Base-by-base conservation (phyloP, 1,139 yeast genomes). In the Pneumocystis canis region DNA sequence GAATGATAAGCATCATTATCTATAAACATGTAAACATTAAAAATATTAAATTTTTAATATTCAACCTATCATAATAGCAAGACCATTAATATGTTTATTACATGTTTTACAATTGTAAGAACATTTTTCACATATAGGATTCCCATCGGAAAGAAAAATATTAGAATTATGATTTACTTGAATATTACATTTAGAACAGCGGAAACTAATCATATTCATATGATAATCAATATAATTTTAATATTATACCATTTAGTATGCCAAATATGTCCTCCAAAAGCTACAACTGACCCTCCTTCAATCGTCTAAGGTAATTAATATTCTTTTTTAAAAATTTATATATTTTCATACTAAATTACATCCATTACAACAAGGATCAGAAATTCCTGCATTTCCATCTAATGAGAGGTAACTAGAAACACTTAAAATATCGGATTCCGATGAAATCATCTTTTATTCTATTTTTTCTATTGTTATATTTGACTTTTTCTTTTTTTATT, bases 1-100 rank as follows among this genome's bases (percentile, higher is more conserved):
- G 96, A 84, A 73, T 98, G 94, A 72, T 89, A 92, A 3, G 97
- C 97, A 71, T 88, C 95, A 68, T 77, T 95, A 30, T 97, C 96
- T 63, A 53, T 16, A 37, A 25, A 5, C 4, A 20, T 2, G 14
- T 39, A 58, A 41, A 28, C 3, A 35, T 30, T n/a, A 58, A 4
- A 32, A 60, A 16, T 41, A 7, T n/a, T 16, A n/a, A 16, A n/a
- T 16, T 28, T 47, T 11, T 64, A 40, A 60, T 60, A 33, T 6
- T 9, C 14, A 47, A 47, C 65, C 67, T 0, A 97, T 89, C 60
- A 90, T 79, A 54, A 92, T 90, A n/a, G 98, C 98, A 76, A 90
- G 78, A 73, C 92, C 97, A 71, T 89, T 96, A 67, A 92, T 92
- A 73, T 89, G 88, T 72, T 87, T 87, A 63, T 84, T 83, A 77